A percentile compares a stretch with the other conserved stretches of the same genome.
phyloP scores from a whole-genome alignment of 2,329 filamentous ascomycete genomes.

The Fusarium sororula region DNA sequence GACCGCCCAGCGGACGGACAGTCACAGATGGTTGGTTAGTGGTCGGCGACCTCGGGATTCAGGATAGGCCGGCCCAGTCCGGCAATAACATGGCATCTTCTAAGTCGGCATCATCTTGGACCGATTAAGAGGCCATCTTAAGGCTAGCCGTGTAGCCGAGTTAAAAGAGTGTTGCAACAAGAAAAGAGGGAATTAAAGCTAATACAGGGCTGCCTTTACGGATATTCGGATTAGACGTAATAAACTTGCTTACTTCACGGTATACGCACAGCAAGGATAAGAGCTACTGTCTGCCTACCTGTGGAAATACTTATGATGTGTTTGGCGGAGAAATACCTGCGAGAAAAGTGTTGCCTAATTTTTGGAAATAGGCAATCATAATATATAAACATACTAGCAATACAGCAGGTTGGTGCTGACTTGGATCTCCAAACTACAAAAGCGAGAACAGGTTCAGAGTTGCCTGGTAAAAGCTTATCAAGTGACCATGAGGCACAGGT shows the following conservation, averaged over 20 bases:
- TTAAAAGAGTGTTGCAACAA: neutral
- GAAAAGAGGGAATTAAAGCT: neutral
- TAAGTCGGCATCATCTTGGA: constrained; percentile 20
- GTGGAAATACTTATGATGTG: neutral
- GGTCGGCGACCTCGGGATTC: constrained; percentile 27
- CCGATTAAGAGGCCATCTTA: constrained; percentile 22
- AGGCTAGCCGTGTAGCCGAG: constrained; percentile 17
- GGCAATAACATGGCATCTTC: constrained; percentile 24
- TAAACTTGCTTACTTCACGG: neutral
- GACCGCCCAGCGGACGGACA: constrained; percentile 17
- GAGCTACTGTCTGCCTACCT: neutral
- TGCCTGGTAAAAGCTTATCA: neutral
- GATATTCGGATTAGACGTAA: constrained; percentile 7
- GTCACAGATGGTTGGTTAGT: constrained; percentile 12
- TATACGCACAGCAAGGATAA: neutral
- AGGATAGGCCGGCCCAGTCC: constrained; percentile 14
- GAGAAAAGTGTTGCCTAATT: constrained; percentile 2
- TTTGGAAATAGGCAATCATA: constrained; percentile 14
- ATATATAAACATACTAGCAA: constrained; percentile 10
- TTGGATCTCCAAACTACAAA: constrained; percentile 1
- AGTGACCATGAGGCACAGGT: neutral
- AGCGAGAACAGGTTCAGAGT: constrained; percentile 1
- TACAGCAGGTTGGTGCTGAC: neutral
- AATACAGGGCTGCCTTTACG: constrained; percentile 4
- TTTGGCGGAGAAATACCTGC: constrained; percentile 20